Percentiles rank a stretch among this genome's conserved stretches.
Conservation (phyloP, 768 basidiomycete genomes). For the Boletus vinaceobasis region DNA sequence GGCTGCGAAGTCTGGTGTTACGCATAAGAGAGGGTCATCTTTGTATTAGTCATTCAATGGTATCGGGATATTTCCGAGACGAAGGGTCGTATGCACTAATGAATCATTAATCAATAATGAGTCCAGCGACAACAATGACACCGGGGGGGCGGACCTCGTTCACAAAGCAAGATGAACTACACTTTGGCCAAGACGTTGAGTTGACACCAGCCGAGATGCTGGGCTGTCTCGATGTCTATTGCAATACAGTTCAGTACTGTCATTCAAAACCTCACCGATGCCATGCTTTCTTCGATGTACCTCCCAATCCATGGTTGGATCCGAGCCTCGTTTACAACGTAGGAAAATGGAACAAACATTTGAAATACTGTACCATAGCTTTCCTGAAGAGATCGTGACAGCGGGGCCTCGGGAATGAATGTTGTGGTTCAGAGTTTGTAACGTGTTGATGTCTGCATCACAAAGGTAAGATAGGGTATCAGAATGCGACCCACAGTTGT, state of each 20-base stretch:
- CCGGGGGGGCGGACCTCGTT: background rate
- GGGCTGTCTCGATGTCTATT: too few relatives aligned
- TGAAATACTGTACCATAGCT: too few relatives aligned
- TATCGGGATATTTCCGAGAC: background rate
- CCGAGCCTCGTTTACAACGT: too few relatives aligned
- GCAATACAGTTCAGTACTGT: background rate
- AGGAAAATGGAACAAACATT: too few relatives aligned
- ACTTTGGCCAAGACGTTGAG: background rate
- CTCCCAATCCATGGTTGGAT: background rate
- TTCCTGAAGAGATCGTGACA: too few relatives aligned
- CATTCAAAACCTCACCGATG: background rate
- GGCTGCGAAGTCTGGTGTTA: conserved; percentile 24
- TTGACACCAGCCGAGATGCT: background rate
- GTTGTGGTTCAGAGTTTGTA: background rate
- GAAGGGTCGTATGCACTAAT: too few relatives aligned
- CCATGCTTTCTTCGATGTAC: background rate
- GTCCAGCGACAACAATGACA: too few relatives aligned
- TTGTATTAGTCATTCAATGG: background rate
- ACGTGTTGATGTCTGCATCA: background rate
- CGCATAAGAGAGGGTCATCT: background rate
- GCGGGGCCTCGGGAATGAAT: too few relatives aligned
- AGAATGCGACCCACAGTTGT: too few relatives aligned
- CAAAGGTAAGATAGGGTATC: background rate
- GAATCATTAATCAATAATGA: too few relatives aligned
- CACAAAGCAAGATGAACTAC: background rate